Conservation (phyloP, 1,139 yeast species). For the Candida mesenterica region DNA sequence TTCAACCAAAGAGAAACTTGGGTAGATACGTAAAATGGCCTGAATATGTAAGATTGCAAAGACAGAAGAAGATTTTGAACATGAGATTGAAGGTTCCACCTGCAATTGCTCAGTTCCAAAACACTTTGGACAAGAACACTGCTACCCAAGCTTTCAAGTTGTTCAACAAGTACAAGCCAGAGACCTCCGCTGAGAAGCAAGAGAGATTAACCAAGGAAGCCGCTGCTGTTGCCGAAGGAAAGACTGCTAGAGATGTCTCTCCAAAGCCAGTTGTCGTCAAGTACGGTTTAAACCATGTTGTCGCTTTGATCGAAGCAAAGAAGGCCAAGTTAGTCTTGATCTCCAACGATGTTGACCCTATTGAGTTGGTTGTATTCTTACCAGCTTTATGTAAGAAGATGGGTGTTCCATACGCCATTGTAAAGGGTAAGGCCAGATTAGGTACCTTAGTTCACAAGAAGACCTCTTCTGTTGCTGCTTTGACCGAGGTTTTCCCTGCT, state of each 20-base stretch:
- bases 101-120: conserved; percentile 92
- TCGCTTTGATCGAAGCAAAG: conserved; percentile 94
- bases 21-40: conserved; percentile 98
- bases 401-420: conserved; percentile 98
- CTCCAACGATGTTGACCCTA: conserved; percentile 98
- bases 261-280: conserved; percentile 94
- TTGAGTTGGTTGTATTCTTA: conserved; percentile 91
- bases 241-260: conserved; percentile 91
- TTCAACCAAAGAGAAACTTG: conserved; percentile 95
- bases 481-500: conserved; percentile 89
- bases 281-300: conserved; percentile 98
- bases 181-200: conserved; percentile 94
- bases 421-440: conserved; percentile 98
- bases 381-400: conserved; percentile 99
- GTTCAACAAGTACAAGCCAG: conserved; percentile 98
- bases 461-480: conserved; percentile 95
- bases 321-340: conserved; percentile 95
- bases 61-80: conserved; percentile 95
- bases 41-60: conserved; percentile 92
- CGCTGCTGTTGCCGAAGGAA: conserved; percentile 97
- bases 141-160: conserved; percentile 96
- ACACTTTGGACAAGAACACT: conserved; percentile 96
- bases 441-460: conserved; percentile 97
- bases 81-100: conserved; percentile 99
- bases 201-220: conserved; percentile 98